Conservation (phyloP, 2,329 filamentous ascomycete species). For the Sporothrix dimorphospora region DNA sequence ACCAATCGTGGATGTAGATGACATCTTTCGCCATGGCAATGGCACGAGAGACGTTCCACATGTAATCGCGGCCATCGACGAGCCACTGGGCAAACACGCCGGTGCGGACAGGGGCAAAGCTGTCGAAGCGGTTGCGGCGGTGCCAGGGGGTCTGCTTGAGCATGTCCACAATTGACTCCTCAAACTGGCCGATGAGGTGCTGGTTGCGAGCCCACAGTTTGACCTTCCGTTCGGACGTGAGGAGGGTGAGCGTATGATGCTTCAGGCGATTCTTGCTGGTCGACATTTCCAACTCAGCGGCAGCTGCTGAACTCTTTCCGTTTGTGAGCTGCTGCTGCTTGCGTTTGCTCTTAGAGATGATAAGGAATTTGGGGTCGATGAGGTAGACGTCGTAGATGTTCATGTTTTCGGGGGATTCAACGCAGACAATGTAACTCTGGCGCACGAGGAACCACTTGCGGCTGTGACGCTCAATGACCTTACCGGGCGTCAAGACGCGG, state of each 20-base stretch:
- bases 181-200: conserved; percentile 85
- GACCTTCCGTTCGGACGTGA: conserved; percentile 89
- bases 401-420: conserved; percentile 98
- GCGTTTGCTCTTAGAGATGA: conserved; percentile 71
- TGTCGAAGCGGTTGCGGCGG: conserved; percentile 81
- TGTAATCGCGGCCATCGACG: conserved; percentile 95
- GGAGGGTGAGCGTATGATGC: conserved; percentile 85
- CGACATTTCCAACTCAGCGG: conserved; percentile 55
- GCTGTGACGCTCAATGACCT: conserved; percentile 79
- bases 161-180: conserved; percentile 91
- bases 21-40: conserved; percentile 98
- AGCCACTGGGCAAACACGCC: conserved; percentile 94
- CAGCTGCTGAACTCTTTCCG: conserved; percentile 49
- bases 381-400: conserved; percentile 98
- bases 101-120: conserved; percentile 86
- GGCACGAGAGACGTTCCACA: conserved; percentile 98
- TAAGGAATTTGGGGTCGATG: conserved; percentile 85
- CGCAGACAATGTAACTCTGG: conserved; percentile 95
- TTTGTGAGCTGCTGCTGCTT: conserved; percentile 48
- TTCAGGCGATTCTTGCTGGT: conserved; percentile 47
- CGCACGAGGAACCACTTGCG: conserved; percentile 98
- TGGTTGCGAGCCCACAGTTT: conserved; percentile 91
- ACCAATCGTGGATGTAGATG: conserved; percentile 99
- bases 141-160: conserved; percentile 80
- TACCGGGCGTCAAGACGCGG: conserved; percentile 74